These are phyloP conservation scores for Lodderomyces parapsilosis DNA, from an alignment of 1,139 yeast genomes.

Conservation along the genomic window DNA sequence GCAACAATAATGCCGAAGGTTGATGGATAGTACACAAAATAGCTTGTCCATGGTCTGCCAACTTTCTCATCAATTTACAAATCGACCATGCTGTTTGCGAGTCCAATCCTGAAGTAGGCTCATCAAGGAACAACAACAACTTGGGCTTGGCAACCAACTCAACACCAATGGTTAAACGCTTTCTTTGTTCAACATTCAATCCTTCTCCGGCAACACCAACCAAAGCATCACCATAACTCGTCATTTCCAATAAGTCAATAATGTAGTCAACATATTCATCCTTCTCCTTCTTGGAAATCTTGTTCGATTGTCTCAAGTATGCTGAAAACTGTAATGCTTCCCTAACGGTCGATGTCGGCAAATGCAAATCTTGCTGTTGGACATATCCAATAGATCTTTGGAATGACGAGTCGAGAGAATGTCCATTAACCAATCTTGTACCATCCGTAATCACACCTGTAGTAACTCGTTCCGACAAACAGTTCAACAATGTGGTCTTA, in stretches of 20 bases:
- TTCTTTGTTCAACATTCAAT: conserved; percentile 39
- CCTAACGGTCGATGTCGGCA: conserved; percentile 37
- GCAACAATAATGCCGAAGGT: conserved; percentile 39
- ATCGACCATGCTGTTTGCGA: conserved; percentile 48
- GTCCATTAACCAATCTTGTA: conserved; percentile 38
- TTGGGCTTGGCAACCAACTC: conserved; percentile 42
- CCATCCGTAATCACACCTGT: conserved; percentile 37
- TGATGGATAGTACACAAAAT: conserved; percentile 45
- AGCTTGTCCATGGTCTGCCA: conserved; percentile 44
- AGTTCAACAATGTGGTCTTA: conserved; percentile 34
- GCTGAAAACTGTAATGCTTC: conserved; percentile 39
- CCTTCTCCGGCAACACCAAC: conserved; percentile 45
- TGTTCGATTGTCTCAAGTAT: conserved; percentile 34
- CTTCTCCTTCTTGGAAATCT: conserved; percentile 30
- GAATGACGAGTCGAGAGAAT: conserved; percentile 31
- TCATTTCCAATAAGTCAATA: conserved; percentile 36
- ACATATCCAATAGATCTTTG: conserved; percentile 43
- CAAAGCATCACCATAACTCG: conserved; percentile 35
- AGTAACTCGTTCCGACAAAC: conserved; percentile 35
- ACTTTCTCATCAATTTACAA: conserved; percentile 40
- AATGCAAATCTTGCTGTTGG: conserved; percentile 42
- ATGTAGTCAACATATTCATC: conserved; percentile 35
- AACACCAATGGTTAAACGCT: conserved; percentile 39
- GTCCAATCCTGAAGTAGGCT: conserved; percentile 43
- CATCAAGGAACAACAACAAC: conserved; percentile 36